Conservation (phyloP, 306 rosid genomes). For the Glycine soja region DNA sequence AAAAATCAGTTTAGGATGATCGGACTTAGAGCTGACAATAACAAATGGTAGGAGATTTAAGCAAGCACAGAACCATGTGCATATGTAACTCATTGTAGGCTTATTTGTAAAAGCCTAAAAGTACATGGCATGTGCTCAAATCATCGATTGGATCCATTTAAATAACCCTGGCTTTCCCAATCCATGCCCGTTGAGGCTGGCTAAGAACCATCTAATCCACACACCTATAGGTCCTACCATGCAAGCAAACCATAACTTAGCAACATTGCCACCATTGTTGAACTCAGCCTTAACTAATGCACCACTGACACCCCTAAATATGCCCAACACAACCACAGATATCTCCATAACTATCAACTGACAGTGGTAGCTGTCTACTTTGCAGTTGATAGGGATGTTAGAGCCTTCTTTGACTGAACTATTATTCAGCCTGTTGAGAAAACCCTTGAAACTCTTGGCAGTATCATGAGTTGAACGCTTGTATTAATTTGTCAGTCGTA, state of each 20-base stretch:
- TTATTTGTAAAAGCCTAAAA: no score
- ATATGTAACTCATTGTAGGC: no score
- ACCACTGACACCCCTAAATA: slow-evolving; percentile 72
- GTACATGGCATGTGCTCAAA: no score
- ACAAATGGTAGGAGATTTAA: slow-evolving; percentile 19
- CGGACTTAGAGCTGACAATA: background rate
- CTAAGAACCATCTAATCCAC: slow-evolving; percentile 94
- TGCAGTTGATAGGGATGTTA: slow-evolving; percentile 53
- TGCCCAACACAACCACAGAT: slow-evolving; percentile 53
- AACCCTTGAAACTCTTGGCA: slow-evolving; percentile 72
- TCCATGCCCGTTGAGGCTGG: slow-evolving; percentile 85
- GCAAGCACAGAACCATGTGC: slow-evolving; percentile 15
- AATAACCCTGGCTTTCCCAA: slow-evolving; percentile 60
- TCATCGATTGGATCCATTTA: slow-evolving; percentile 54
- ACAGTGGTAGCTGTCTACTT: slow-evolving; percentile 53
- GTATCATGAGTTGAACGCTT: no score
- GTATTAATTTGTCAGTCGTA: no score
- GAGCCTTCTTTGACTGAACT: slow-evolving; percentile 45
- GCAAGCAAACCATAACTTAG: slow-evolving; percentile 81
- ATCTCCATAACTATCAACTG: slow-evolving; percentile 61
- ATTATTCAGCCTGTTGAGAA: slow-evolving; percentile 51
- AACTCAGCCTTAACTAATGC: slow-evolving; percentile 55
- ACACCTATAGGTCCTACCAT: slow-evolving; percentile 85
- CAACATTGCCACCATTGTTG: slow-evolving; percentile 55
- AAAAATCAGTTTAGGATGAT: slow-evolving; percentile 9